Evolutionary conservation across 2,329 filamentous ascomycete species (phyloP), one percentile per base, ranked within the genome.

Genomic region (Claviceps quebecensis): DNA sequence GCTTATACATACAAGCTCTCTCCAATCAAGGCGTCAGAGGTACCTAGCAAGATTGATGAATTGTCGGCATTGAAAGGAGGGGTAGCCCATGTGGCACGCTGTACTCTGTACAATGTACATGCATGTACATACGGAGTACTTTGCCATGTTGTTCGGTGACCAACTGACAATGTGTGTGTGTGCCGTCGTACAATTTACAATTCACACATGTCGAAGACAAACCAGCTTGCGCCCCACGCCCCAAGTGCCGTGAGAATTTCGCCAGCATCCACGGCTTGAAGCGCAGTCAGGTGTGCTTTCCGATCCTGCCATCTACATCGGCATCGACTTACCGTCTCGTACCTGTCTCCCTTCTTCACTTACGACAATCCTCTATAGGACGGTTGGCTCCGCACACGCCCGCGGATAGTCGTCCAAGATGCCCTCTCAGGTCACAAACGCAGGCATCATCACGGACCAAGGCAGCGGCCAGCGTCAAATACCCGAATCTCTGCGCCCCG

Each of bases 391-490:
- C 14, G 23, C 34, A 16, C 45, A 26, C 37, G 37, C 37, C 48
- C 40, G 19, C 3, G 34, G 7, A 29, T 14, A 34, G 34, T 17
- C 46, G n/a, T 44, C 40, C 51, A 58, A 59, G 58, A 73, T 73
- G 76, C 71, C 74, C 55, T 71, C 68, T 52, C 69, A 68, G 55
- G 70, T 77, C 40, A 74, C 78, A 52, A 81, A 77, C 48, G 74
- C 87, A 41, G 86, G 86, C 58, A 91, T 91, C 63, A 84, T 91
- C 60, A 84, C 84, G 49, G 83, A 90, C 64, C 78, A 82, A 48
- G 66, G 68, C 56, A 86, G 80, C 58, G 94, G 93, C 63, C 80
- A 89, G 63, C 86, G 90, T 45, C 84, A 89, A 60, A 97, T 98
- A 53, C 93, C 93, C 26, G 80, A 90, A 44, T 97, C 91, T 0